Conservation (phyloP, 225 moss, liverwort and hornwort genomes). For the Bryum argenteum region DNA sequence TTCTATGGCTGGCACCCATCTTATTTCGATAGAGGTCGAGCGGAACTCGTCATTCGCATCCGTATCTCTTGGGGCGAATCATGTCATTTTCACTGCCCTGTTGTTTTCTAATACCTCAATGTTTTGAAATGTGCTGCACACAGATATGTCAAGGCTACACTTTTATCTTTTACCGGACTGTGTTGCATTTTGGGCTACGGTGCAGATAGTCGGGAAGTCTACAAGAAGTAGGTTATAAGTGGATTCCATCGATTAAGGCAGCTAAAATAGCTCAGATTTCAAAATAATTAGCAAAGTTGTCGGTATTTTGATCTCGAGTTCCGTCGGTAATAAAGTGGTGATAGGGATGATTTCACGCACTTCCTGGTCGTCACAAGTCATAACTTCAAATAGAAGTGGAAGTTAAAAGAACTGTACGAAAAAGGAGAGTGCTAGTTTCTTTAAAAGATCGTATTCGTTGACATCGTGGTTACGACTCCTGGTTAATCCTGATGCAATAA, state of each 20-base stretch:
- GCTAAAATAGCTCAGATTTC: no score
- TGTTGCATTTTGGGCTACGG: neutral
- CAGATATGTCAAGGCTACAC: no score
- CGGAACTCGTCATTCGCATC: no score
- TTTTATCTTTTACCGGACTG: no score
- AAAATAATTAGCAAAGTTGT: neutral
- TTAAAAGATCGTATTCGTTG: neutral
- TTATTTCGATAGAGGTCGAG: no score
- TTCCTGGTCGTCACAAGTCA: neutral
- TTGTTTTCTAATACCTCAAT: no score
- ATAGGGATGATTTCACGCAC: no score
- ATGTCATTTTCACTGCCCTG: no score
- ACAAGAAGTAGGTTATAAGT: neutral
- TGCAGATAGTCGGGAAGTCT: neutral
- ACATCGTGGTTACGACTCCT: neutral
- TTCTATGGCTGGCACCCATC: no score
- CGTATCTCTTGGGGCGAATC: no score
- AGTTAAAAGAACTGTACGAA: neutral
- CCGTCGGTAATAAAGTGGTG: neutral
- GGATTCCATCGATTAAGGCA: no score
- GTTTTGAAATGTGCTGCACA: no score
- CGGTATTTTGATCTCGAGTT: neutral
- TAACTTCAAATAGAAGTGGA: neutral
- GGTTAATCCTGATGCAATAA: neutral
- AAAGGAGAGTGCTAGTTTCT: neutral